Conservation (phyloP, 2,329 filamentous ascomycete genomes). For the Ceratocystis ficicola region DNA sequence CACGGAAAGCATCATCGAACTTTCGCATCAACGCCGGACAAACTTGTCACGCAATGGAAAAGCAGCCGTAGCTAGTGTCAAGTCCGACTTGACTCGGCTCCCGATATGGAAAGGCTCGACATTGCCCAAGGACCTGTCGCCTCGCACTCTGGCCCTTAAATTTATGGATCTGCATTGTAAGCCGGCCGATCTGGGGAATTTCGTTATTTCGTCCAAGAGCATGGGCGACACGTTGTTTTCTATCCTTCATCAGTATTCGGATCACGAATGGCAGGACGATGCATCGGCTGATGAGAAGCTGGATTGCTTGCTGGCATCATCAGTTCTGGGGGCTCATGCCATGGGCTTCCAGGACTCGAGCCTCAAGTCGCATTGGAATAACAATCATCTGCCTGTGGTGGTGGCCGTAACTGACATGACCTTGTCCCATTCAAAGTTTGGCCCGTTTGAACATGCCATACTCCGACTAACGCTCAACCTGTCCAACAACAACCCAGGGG, state of each 20-base stretch:
- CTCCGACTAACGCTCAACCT: conserved; percentile 70
- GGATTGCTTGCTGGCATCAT: conserved; percentile 29
- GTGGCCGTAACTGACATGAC: conserved; percentile 37
- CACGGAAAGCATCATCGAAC: conserved; percentile 43
- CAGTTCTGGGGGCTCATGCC: conserved; percentile 44
- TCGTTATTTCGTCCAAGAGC: conserved; percentile 18
- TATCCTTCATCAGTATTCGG: conserved; percentile 21
- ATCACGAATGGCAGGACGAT: conserved; percentile 20
- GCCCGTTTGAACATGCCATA: conserved; percentile 36
- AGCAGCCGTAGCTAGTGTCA: conserved; percentile 43
- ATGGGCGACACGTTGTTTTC: conserved; percentile 24
- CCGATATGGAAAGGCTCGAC: conserved; percentile 47
- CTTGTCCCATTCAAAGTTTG: conserved; percentile 31
- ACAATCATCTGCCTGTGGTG: conserved; percentile 40
- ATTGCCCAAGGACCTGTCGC: conserved; percentile 42
- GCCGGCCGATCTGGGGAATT: conserved; percentile 19
- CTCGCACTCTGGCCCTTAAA: conserved; percentile 47
- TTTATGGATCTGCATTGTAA: conserved; percentile 22
- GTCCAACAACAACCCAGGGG: conserved; percentile 64
- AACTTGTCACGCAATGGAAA: conserved; percentile 59
- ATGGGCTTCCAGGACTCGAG: conserved; percentile 37
- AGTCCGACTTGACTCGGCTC: conserved; percentile 40
- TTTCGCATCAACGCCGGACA: conserved; percentile 52
- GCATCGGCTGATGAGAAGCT: conserved; percentile 20
- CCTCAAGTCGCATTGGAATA: conserved; percentile 36